These are phyloP conservation scores for Metarhizium robertsii DNA, from an alignment of 2,329 filamentous ascomycete genomes.

Conservation along the genomic window DNA sequence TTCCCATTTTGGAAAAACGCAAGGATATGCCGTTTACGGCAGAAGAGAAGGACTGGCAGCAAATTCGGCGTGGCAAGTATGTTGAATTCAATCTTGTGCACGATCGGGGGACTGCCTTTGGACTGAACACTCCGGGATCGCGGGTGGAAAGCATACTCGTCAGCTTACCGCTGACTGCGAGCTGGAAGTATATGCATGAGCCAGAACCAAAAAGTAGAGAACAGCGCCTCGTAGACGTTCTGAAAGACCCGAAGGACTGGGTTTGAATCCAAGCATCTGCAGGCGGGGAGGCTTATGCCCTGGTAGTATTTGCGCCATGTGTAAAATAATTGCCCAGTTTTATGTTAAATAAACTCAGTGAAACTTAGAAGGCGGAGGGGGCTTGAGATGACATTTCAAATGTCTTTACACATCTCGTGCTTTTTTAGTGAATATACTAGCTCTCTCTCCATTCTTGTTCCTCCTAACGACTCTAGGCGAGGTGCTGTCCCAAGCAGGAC, in stretches of 20 bases:
- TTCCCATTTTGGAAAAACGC: constrained; percentile 78
- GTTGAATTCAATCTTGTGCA: constrained; percentile 98
- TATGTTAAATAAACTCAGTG: too few species aligned
- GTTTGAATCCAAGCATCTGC: constrained; percentile 30
- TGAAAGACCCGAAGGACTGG: constrained; percentile 58
- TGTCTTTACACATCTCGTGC: too few species aligned
- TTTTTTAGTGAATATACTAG: too few species aligned
- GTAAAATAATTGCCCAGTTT: background rate
- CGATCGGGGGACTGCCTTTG: constrained; percentile 90
- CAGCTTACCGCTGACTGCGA: constrained; percentile 86
- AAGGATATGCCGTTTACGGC: constrained; percentile 89
- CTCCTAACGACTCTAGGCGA: too few species aligned
- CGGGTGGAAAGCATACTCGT: constrained; percentile 95
- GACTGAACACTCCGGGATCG: constrained; percentile 82
- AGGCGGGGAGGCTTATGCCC: background rate
- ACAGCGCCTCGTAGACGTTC: constrained; percentile 67
- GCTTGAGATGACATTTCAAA: too few species aligned
- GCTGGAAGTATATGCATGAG: constrained; percentile 94
- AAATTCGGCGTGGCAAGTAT: constrained; percentile 86
- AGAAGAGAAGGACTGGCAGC: constrained; percentile 91
- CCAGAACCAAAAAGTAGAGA: constrained; percentile 68
- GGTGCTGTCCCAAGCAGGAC: too few species aligned
- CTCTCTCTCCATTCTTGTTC: too few species aligned
- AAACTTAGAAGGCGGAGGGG: too few species aligned
- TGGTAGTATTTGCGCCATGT: background rate